Conservation (phyloP, 1,284 basidiomycete genomes). For the Rhodotorula sp. region DNA sequence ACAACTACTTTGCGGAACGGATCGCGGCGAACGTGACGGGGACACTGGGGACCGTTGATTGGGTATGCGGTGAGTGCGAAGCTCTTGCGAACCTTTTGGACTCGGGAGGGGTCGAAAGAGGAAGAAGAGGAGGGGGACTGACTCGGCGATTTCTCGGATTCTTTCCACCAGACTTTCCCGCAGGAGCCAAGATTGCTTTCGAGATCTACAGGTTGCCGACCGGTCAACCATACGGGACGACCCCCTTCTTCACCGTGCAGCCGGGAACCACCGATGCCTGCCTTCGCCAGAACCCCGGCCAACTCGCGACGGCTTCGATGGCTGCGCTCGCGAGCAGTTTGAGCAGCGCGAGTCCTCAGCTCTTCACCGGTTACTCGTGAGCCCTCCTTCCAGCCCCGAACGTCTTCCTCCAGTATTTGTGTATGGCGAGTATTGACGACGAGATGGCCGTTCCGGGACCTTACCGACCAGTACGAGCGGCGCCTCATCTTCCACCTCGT, state of each 20-base stretch:
- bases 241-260: conserved; percentile 8
- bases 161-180: conserved; percentile 13
- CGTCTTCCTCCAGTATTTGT: no score
- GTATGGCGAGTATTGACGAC: neutral
- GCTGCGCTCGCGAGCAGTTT: conserved; percentile 7
- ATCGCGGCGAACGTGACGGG: neutral
- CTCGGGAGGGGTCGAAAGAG: no score
- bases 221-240: neutral
- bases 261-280: conserved; percentile 21
- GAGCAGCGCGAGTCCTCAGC: conserved; percentile 10
- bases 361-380: conserved; percentile 10
- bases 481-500: neutral
- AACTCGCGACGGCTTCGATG: conserved; percentile 5
- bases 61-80: conserved; percentile 2
- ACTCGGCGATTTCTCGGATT: neutral
- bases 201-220: neutral
- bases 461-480: no score
- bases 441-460: no score
- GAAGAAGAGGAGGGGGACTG: no score
- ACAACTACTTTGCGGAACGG: conserved; percentile 7
- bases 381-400: neutral
- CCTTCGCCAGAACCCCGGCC: conserved; percentile 11
- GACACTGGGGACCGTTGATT: conserved; percentile 3
- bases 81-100: no score
- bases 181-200: conserved; percentile 16